phyloP scores from a whole-genome alignment of 1,284 basidiomycete species.

The Xanthoconium separans region DNA sequence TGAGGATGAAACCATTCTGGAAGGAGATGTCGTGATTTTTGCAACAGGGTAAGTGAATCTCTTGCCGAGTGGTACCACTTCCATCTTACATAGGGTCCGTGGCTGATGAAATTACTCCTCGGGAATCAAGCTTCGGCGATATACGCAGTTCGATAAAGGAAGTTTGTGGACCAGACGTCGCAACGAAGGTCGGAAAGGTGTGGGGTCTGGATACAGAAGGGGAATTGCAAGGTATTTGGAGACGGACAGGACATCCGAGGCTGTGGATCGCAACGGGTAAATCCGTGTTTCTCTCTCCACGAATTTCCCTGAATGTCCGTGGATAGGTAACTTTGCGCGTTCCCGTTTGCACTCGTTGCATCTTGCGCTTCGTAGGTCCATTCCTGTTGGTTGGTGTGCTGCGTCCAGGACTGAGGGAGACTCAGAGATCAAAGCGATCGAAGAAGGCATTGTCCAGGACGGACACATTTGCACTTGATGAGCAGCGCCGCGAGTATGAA shows the following conservation, averaged over 20 bases:
- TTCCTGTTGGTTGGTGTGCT: background rate
- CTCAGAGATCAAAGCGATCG: slow-evolving; percentile 31
- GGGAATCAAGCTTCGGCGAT: slow-evolving; percentile 23
- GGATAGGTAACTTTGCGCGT: slow-evolving; percentile 32
- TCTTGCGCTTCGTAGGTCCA: slow-evolving; percentile 36
- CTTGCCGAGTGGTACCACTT: background rate
- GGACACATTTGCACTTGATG: slow-evolving; percentile 4
- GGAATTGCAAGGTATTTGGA: slow-evolving; percentile 41
- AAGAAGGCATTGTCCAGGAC: slow-evolving; percentile 22
- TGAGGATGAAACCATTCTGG: slow-evolving; percentile 38
- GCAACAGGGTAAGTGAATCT: slow-evolving; percentile 38
- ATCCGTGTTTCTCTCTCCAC: background rate
- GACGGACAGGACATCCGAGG: slow-evolving; percentile 29
- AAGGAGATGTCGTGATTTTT: slow-evolving; percentile 46
- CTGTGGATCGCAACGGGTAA: slow-evolving; percentile 38
- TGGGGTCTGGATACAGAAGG: slow-evolving; percentile 49
- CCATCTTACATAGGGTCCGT: background rate
- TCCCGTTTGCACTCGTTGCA: slow-evolving; percentile 36
- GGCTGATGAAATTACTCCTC: background rate
- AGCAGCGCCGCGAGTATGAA: background rate
- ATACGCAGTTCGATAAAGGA: slow-evolving; percentile 31
- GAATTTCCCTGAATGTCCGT: background rate
- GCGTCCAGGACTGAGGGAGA: background rate
- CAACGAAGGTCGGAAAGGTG: slow-evolving; percentile 36
- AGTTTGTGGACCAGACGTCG: slow-evolving; percentile 38